These are phyloP conservation scores for Schoenoplectus tabernaemontani DNA, from an alignment of 202 grass and related monocot genomes.

Conservation along the genomic window DNA sequence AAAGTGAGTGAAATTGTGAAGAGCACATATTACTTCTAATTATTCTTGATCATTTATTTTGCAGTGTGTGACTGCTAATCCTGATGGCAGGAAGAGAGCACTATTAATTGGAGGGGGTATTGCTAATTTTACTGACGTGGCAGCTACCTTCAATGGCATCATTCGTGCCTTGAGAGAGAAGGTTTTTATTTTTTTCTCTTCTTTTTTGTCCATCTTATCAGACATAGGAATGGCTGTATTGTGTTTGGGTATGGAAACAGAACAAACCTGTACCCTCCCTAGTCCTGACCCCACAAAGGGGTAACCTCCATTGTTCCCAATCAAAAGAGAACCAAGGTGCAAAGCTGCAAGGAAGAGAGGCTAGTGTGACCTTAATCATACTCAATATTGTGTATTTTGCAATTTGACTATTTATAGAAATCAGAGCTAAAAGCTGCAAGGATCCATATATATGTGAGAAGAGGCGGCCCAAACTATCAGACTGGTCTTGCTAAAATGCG, in stretches of 20 bases:
- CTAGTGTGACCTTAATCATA: not conserved
- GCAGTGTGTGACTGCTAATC: conserved; percentile 75
- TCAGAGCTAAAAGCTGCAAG: conserved; percentile 81
- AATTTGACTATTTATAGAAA: conserved; percentile 31
- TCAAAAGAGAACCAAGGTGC: too few relatives aligned
- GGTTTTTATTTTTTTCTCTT: conserved; percentile 20
- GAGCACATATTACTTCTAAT: not conserved
- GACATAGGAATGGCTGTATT: not conserved
- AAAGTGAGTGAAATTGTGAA: not conserved
- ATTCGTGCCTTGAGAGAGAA: conserved; percentile 90
- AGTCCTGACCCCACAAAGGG: too few relatives aligned
- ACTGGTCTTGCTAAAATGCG: conserved; percentile 95
- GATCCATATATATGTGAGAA: conserved; percentile 80
- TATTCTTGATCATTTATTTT: not conserved
- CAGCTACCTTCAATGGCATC: conserved; percentile 88
- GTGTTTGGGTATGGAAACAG: too few relatives aligned
- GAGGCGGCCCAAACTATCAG: conserved; percentile 94
- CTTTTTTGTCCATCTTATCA: not conserved
- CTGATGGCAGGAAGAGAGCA: conserved; percentile 86
- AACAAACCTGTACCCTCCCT: too few relatives aligned
- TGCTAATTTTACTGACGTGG: conserved; percentile 97
- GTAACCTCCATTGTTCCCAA: not conserved
- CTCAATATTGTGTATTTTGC: not conserved
- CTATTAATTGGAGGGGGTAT: conserved; percentile 94
- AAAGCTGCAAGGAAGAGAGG: too few relatives aligned